Conservation (phyloP, 345 rosid genomes). For the Cardamine chenopodiifolia region DNA sequence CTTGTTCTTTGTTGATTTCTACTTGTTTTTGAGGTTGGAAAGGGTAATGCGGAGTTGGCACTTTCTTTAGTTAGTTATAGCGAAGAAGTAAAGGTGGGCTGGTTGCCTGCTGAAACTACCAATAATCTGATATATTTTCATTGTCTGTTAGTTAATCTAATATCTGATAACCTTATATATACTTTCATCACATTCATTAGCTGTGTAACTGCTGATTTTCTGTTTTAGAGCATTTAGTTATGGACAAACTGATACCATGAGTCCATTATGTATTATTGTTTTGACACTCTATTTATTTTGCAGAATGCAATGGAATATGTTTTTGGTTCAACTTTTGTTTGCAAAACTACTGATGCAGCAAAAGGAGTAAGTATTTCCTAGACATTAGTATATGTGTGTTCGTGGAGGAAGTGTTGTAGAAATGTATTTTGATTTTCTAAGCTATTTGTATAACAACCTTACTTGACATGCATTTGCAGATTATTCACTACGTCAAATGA, state of each 20-base stretch:
- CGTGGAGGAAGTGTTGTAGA: background rate
- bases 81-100: constrained; percentile 65
- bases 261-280: constrained; percentile 17
- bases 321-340: constrained; percentile 85
- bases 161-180: background rate
- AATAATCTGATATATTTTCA: constrained; percentile 23
- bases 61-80: constrained; percentile 85
- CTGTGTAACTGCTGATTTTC: constrained; percentile 4
- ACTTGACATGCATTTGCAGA: background rate
- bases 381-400: background rate
- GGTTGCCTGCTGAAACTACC: constrained; percentile 2
- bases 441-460: constrained; percentile 3
- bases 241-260: background rate
- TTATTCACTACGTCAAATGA: too few species aligned
- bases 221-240: background rate
- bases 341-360: constrained; percentile 75
- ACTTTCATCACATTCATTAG: background rate
- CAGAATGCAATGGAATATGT: constrained; percentile 88
- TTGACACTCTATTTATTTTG: constrained; percentile 38
- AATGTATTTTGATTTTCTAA: background rate
- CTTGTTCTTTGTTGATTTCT: background rate
- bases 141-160: constrained; percentile 6
- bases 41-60: constrained; percentile 88
- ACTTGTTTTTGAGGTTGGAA: constrained; percentile 68
- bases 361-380: constrained; percentile 57